Conservation (phyloP, 2,329 filamentous ascomycete species). For the Colletotrichum tropicale region DNA sequence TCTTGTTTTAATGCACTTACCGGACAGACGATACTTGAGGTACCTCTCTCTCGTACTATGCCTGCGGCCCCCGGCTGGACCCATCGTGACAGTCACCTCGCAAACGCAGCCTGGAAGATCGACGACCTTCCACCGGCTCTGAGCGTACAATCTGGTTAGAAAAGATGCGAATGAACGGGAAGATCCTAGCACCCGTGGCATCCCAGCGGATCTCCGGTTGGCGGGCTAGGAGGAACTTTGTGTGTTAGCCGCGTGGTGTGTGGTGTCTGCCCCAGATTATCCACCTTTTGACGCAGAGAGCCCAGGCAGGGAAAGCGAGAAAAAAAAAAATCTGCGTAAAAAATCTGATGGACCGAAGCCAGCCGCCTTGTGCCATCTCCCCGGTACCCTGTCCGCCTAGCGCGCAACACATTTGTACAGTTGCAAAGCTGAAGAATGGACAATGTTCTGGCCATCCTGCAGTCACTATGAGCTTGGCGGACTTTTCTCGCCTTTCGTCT, state of each 20-base stretch:
- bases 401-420: neutral
- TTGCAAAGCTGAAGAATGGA: neutral
- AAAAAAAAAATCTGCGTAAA: neutral
- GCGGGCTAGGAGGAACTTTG: neutral
- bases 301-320: neutral
- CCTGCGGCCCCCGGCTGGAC: neutral
- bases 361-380: conserved; percentile 4
- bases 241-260: conserved; percentile 4
- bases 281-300: neutral
- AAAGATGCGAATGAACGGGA: conserved; percentile 7
- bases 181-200: conserved; percentile 7
- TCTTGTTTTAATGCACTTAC: neutral
- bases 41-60: neutral
- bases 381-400: neutral
- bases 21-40: neutral
- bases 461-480: neutral
- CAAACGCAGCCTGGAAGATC: neutral
- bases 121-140: neutral
- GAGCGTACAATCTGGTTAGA: neutral
- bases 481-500: neutral
- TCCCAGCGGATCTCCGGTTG: conserved; percentile 8
- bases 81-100: neutral
- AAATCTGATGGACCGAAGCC: conserved; percentile 2
- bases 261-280: conserved; percentile 15
- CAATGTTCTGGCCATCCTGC: neutral